Conservation (phyloP, 208 protist species). For the Trypanosoma brucei region DNA sequence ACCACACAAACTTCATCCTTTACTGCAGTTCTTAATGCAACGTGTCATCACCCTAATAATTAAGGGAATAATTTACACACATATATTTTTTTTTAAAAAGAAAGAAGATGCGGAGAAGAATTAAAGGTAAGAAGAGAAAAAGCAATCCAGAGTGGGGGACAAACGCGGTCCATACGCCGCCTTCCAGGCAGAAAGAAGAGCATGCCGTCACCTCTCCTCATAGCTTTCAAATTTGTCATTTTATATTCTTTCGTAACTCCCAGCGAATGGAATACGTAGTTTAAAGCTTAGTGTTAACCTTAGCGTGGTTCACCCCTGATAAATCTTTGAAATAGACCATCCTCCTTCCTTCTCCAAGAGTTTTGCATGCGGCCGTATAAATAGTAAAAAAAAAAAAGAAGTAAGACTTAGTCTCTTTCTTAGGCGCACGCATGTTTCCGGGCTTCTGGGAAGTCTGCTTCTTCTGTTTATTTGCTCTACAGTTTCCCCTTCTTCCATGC, state of each 20-base stretch:
- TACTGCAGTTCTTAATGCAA: neutral
- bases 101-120: neutral
- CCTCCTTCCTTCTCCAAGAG: too few relatives aligned
- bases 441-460: too few relatives aligned
- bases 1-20: slow-evolving; percentile 19
- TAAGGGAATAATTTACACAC: neutral
- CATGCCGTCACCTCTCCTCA: too few relatives aligned
- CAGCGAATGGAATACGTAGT: too few relatives aligned
- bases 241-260: too few relatives aligned
- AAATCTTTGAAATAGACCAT: too few relatives aligned
- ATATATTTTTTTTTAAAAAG: neutral
- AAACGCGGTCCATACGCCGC: neutral
- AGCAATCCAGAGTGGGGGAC: neutral
- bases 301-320: too few relatives aligned
- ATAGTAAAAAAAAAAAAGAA: slow-evolving; percentile 10
- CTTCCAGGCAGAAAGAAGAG: too few relatives aligned
- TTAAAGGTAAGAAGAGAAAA: neutral
- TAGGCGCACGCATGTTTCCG: too few relatives aligned
- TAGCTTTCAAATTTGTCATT: too few relatives aligned
- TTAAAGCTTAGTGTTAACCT: too few relatives aligned
- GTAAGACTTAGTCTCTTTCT: neutral
- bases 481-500: neutral
- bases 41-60: neutral
- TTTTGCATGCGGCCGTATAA: neutral
- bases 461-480: neutral